Percentiles rank a stretch among this genome's conserved stretches.
These are phyloP conservation scores for Boletus reticuloceps DNA, from an alignment of 768 basidiomycete genomes.

Conservation along the genomic window DNA sequence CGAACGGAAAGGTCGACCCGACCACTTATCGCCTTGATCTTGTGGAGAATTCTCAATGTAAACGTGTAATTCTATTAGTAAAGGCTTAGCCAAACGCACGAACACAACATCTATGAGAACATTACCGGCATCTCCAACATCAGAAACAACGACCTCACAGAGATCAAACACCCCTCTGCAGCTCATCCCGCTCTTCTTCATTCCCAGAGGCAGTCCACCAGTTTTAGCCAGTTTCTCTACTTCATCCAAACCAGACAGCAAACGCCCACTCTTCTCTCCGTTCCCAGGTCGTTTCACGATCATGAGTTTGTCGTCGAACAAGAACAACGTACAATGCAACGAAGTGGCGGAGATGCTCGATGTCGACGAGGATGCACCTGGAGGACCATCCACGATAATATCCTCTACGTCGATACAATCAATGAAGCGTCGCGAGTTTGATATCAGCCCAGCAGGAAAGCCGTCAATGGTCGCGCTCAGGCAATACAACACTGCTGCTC, in stretches of 20 bases:
- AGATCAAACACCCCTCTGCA: conserved; percentile 86
- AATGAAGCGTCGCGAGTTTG: conserved; percentile 81
- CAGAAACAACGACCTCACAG: conserved; percentile 78
- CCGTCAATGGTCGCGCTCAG: conserved; percentile 82
- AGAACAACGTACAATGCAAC: conserved; percentile 83
- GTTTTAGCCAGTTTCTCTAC: conserved; percentile 69
- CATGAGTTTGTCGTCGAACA: conserved; percentile 93
- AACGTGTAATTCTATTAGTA: conserved; percentile 71
- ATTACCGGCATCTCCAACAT: conserved; percentile 82
- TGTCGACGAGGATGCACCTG: conserved; percentile 41
- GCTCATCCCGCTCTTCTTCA: conserved; percentile 78
- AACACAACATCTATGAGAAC: conserved; percentile 1
- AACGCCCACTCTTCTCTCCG: conserved; percentile 71
- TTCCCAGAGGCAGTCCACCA: conserved; percentile 56
- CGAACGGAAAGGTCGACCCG: conserved; percentile 79
- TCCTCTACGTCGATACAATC: conserved; percentile 96
- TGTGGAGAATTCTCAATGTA: conserved; percentile 81
- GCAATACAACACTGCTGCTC: conserved; percentile 85
- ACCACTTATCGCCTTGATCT: conserved; percentile 86
- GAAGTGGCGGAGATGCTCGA: conserved; percentile 42
- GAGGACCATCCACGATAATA: conserved; percentile 46
- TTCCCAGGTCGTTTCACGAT: conserved; percentile 82
- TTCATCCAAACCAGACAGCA: conserved; percentile 74
- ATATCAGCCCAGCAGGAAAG: conserved; percentile 90
- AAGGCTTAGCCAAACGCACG: conserved; percentile 5